Percentiles rank a stretch among this genome's conserved stretches.
Evolutionary conservation across 371 early-diverging fungal genomes (phyloP).

Genomic region (Mucor circinelloides): DNA sequence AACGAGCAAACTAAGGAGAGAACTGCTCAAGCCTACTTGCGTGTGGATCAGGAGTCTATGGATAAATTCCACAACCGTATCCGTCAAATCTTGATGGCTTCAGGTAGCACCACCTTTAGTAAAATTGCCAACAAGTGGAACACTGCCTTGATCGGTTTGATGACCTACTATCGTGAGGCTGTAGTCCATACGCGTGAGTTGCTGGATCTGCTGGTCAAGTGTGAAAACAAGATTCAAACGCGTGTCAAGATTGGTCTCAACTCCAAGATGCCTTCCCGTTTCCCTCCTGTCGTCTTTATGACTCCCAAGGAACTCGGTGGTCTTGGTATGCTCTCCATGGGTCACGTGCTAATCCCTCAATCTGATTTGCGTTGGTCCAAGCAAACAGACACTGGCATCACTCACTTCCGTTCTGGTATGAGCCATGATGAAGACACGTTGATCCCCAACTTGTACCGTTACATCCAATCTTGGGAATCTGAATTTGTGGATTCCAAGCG

Average conservation of each 20-base stretch:
- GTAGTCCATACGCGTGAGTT: slow-evolving; percentile 97
- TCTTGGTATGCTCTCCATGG: slow-evolving; percentile 99
- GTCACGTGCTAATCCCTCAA: slow-evolving; percentile 96
- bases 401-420: slow-evolving; percentile 99
- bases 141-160: slow-evolving; percentile 91
- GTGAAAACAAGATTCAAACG: slow-evolving; percentile 98
- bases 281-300: slow-evolving; percentile 97
- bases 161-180: slow-evolving; percentile 98
- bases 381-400: slow-evolving; percentile 96
- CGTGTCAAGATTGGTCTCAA: slow-evolving; percentile 99
- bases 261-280: slow-evolving; percentile 98
- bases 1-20: slow-evolving; percentile 97
- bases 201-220: slow-evolving; percentile 93
- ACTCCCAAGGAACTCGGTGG: slow-evolving; percentile 90
- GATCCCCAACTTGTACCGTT: slow-evolving; percentile 97
- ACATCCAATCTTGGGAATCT: slow-evolving; percentile 98
- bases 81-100: slow-evolving; percentile 97
- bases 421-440: slow-evolving; percentile 96
- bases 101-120: slow-evolving; percentile 96
- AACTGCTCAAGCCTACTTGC: slow-evolving; percentile 94
- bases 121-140: slow-evolving; percentile 99
- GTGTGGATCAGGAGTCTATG: slow-evolving; percentile 94
- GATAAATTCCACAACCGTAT: slow-evolving; percentile 95
- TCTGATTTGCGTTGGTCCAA: slow-evolving; percentile 96
- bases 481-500: slow-evolving; percentile 98